A percentile compares a stretch with the other conserved stretches of the same genome.
Conservation (phyloP, 352 stramenopile genomes). For the Pythium insidiosum region DNA sequence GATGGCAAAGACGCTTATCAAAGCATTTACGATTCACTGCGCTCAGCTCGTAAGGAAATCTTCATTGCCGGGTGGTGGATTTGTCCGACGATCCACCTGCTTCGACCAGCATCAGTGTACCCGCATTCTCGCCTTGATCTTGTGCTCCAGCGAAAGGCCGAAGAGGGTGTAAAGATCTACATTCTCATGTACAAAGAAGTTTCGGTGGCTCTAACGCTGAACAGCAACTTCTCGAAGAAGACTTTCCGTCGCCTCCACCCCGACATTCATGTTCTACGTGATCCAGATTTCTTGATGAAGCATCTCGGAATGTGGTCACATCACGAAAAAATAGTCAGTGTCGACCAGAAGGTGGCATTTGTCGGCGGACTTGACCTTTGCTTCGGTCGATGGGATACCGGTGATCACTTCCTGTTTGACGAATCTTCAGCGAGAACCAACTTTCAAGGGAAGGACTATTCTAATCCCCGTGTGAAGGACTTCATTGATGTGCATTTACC, state of each 20-base stretch:
- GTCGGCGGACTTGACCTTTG: slow-evolving; percentile 87
- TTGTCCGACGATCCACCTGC: slow-evolving; percentile 75
- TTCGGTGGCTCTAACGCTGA: slow-evolving; percentile 69
- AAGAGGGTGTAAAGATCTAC: slow-evolving; percentile 83
- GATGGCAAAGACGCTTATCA: slow-evolving; percentile 70
- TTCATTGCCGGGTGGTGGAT: slow-evolving; percentile 91
- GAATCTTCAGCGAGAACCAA: slow-evolving; percentile 32
- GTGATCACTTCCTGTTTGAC: slow-evolving; percentile 62
- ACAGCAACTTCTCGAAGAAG: slow-evolving; percentile 79
- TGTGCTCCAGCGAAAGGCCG: slow-evolving; percentile 56
- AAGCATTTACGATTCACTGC: slow-evolving; percentile 64
- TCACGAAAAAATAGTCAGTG: slow-evolving; percentile 90
- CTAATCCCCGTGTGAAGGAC: slow-evolving; percentile 79
- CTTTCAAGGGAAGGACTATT: slow-evolving; percentile 81
- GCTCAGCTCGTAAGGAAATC: slow-evolving; percentile 71
- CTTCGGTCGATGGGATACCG: slow-evolving; percentile 84
- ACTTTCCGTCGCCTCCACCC: slow-evolving; percentile 51
- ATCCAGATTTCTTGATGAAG: slow-evolving; percentile 87
- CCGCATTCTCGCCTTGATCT: slow-evolving; percentile 62
- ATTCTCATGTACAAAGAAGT: slow-evolving; percentile 91
- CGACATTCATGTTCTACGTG: slow-evolving; percentile 84
- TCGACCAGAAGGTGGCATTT: slow-evolving; percentile 86
- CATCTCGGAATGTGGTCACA: slow-evolving; percentile 86
- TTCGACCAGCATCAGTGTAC: slow-evolving; percentile 46
- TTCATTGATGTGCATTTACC: slow-evolving; percentile 73